These are phyloP conservation scores for Populus deltoides DNA, from an alignment of 345 rosid genomes.

Conservation along the genomic window DNA sequence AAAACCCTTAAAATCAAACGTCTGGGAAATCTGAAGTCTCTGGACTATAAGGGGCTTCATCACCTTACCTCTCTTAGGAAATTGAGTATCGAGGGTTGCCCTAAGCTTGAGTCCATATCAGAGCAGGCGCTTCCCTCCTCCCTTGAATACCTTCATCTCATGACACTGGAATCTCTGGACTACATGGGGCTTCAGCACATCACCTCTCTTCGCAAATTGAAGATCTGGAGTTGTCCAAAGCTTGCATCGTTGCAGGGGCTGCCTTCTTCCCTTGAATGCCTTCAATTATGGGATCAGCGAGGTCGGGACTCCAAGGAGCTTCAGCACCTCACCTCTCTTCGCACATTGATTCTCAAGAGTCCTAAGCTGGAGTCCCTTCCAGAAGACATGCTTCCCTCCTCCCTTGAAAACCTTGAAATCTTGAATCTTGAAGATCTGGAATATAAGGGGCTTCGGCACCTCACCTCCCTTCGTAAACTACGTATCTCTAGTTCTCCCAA, in stretches of 20 bases:
- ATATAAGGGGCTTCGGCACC: no score
- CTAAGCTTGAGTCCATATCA: background rate
- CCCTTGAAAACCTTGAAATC: background rate
- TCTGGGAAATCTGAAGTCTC: conserved; percentile 1
- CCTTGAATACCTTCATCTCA: background rate
- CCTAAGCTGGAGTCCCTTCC: no score
- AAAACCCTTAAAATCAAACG: background rate
- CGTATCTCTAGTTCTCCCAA: no score
- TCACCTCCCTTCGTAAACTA: no score
- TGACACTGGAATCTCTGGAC: background rate
- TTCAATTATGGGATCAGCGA: background rate
- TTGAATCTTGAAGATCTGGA: background rate
- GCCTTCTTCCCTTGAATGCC: background rate
- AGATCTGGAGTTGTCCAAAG: background rate
- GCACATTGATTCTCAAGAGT: no score
- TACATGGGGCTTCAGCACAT: background rate
- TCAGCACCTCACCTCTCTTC: no score
- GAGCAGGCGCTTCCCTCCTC: background rate
- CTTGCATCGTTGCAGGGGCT: background rate
- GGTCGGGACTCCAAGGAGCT: no score
- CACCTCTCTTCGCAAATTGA: background rate
- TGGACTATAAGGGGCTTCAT: background rate
- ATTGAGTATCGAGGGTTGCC: background rate
- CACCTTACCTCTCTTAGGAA: background rate
- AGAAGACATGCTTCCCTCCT: no score